Evolutionary conservation across 1,284 basidiomycete species (phyloP).

Genomic region (Moesziomyces parantarcticus): DNA sequence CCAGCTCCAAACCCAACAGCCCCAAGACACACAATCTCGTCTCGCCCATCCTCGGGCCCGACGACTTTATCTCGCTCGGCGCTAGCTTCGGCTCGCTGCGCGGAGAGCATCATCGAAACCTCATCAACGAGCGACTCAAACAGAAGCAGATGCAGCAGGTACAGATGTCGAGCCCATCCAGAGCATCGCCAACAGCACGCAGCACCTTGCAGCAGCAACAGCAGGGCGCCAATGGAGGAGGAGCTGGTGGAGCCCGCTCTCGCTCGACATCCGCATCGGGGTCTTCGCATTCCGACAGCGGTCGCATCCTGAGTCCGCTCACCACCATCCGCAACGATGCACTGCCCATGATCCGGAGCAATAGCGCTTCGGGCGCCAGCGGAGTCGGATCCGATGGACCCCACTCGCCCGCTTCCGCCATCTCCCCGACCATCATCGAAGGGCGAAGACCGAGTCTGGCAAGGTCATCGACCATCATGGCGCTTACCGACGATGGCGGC

Average conservation of each 20-base stretch:
- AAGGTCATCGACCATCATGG: constrained; percentile 23
- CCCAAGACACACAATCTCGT: constrained; percentile 19
- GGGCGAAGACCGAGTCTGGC: constrained; percentile 23
- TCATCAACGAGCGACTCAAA: constrained; percentile 40
- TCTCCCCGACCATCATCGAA: constrained; percentile 4
- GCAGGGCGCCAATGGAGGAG: constrained; percentile 5
- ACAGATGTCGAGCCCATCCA: constrained; percentile 3
- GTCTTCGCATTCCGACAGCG: constrained; percentile 12
- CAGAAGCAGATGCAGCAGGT: constrained; percentile 33
- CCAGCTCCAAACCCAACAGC: constrained; percentile 31
- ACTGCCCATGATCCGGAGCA: constrained; percentile 23
- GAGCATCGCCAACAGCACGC: not conserved
- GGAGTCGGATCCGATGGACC: constrained; percentile 19
- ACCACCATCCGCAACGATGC: constrained; percentile 15
- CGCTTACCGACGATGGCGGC: constrained; percentile 18
- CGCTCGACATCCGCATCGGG: constrained; percentile 21
- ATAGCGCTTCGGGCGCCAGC: constrained; percentile 24
- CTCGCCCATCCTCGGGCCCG: constrained; percentile 27
- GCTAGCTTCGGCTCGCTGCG: constrained; percentile 30
- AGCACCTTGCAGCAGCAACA: not conserved
- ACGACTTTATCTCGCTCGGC: constrained; percentile 37
- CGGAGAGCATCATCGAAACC: constrained; percentile 36
- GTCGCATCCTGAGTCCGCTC: constrained; percentile 18
- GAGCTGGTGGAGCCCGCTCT: constrained; percentile 10
- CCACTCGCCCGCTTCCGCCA: constrained; percentile 10